phyloP scores from a whole-genome alignment of 495 filamentous ascomycete genomes.

The Aspergillus ellipticus region DNA sequence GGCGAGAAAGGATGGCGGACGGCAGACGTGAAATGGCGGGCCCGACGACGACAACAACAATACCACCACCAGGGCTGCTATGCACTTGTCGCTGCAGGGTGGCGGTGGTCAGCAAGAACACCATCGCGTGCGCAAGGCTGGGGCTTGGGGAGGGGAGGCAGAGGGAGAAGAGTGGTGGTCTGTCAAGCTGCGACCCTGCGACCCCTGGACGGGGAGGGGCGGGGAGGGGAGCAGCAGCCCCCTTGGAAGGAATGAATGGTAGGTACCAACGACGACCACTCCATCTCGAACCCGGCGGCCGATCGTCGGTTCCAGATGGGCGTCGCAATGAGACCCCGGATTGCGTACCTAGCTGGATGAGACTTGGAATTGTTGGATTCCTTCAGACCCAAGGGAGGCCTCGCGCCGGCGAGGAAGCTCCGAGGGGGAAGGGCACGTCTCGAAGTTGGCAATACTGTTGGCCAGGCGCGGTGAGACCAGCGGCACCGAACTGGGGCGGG shows the following conservation, averaged over 20 bases:
- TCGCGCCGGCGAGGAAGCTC: constrained; percentile 15
- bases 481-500: not conserved
- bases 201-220: not conserved
- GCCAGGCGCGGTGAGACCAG: constrained; percentile 10
- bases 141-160: not conserved
- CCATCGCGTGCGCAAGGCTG: not conserved
- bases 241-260: too few relatives aligned
- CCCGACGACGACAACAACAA: too few relatives aligned
- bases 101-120: not conserved
- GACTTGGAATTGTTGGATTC: not conserved
- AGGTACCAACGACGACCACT: too few relatives aligned
- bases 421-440: constrained; percentile 14
- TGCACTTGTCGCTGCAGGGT: constrained; percentile 1
- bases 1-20: not conserved
- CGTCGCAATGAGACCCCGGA: too few relatives aligned
- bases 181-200: not conserved
- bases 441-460: constrained; percentile 7
- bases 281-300: too few relatives aligned
- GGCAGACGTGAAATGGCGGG: not conserved
- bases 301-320: too few relatives aligned
- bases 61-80: constrained; percentile 7
- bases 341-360: too few relatives aligned
- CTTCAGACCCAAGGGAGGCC: constrained; percentile 4
- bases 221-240: too few relatives aligned
- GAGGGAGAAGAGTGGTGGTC: not conserved